A percentile compares a stretch with the other conserved stretches of the same genome.
Evolutionary conservation across 2,329 filamentous ascomycete species (phyloP).

Genomic region (Coniochaeta ligniaria): DNA sequence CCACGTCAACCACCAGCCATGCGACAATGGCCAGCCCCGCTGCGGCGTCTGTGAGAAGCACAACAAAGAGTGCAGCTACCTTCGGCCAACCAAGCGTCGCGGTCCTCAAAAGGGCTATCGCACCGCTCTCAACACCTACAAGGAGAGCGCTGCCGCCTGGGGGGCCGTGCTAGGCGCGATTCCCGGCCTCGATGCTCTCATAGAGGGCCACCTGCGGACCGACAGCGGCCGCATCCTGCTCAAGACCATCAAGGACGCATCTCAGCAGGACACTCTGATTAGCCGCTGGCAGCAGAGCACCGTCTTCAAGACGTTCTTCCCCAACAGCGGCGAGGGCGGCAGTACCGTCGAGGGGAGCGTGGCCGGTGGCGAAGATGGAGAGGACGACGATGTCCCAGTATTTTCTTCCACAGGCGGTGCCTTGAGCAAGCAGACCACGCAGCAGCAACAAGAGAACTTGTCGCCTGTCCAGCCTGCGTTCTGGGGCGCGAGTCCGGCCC

Average conservation of each 20-base stretch:
- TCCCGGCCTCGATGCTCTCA: conserved; percentile 25
- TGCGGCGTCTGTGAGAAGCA: conserved; percentile 36
- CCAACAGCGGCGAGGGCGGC: background rate
- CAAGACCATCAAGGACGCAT: conserved; percentile 24
- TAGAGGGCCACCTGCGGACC: conserved; percentile 25
- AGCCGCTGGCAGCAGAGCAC: conserved; percentile 26
- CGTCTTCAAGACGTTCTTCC: conserved; percentile 26
- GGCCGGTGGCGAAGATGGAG: conserved; percentile 2
- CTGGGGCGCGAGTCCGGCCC: background rate
- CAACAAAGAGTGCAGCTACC: conserved; percentile 27
- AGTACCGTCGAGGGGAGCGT: background rate
- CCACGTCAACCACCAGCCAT: conserved; percentile 39
- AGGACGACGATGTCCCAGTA: conserved; percentile 2
- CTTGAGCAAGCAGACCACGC: background rate
- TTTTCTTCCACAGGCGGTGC: background rate
- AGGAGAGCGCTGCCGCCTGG: conserved; percentile 30
- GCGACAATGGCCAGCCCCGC: conserved; percentile 37
- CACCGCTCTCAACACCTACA: conserved; percentile 28
- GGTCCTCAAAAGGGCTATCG: conserved; percentile 30
- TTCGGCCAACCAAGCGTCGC: conserved; percentile 29
- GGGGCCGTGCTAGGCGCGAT: conserved; percentile 27
- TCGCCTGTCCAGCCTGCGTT: background rate
- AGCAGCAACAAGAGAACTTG: conserved; percentile 4
- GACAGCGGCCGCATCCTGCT: conserved; percentile 20
- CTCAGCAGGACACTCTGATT: conserved; percentile 27